Evolutionary conservation across 495 filamentous ascomycete genomes (phyloP).

Genomic region (Xylaria nigripes): DNA sequence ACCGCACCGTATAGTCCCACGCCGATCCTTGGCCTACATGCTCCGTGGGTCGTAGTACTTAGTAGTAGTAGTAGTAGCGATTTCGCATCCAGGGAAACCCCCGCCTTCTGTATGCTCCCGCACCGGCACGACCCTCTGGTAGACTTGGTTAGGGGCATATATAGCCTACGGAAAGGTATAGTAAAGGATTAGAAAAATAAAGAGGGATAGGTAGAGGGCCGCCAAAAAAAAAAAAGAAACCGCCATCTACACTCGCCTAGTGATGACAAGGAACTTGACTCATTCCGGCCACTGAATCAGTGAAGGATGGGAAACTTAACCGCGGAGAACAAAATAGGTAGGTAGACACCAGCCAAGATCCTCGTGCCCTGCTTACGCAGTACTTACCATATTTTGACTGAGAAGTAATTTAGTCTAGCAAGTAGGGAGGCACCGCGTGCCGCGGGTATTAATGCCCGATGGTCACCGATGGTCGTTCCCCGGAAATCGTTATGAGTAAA

Average conservation of each 20-base stretch:
- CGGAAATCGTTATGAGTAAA: slow-evolving; percentile 1
- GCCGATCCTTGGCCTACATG: neutral
- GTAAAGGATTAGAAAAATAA: neutral
- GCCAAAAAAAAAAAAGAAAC: neutral
- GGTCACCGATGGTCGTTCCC: neutral
- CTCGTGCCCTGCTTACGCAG: neutral
- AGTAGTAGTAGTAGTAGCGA: no score
- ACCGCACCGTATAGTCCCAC: neutral
- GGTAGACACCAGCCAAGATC: neutral
- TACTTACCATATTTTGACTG: slow-evolving; percentile 1
- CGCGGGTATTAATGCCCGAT: neutral
- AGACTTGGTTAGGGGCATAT: neutral
- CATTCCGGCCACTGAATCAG: slow-evolving; percentile 1
- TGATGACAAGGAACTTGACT: no score
- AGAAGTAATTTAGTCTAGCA: neutral
- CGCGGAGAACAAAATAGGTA: neutral
- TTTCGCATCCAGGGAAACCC: neutral
- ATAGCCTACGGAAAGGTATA: neutral
- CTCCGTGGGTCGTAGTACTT: no score
- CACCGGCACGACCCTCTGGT: slow-evolving; percentile 5
- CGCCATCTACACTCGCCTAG: no score
- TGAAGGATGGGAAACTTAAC: no score
- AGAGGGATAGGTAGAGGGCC: neutral
- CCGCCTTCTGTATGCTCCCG: neutral
- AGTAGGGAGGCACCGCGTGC: neutral